phyloP scores from a whole-genome alignment of 306 rosid genomes.

The Psophocarpus tetragonolobus region DNA sequence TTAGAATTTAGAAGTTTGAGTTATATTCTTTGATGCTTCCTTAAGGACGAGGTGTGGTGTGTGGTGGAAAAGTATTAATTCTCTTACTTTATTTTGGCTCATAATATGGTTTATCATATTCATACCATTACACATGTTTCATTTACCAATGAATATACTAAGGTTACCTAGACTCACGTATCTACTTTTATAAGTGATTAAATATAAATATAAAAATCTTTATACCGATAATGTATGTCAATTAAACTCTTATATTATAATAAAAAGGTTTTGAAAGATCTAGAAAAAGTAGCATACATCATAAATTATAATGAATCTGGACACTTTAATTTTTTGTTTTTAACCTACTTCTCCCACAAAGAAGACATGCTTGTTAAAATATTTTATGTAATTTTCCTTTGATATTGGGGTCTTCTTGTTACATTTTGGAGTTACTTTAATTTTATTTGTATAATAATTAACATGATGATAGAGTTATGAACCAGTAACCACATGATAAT shows the following conservation, averaged over 20 bases:
- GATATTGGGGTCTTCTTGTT: neutral
- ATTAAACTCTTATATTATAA: neutral
- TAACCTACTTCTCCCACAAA: neutral
- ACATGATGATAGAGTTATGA: neutral
- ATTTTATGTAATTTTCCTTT: neutral
- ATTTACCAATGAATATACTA: neutral
- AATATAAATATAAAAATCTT: no score
- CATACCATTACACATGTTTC: neutral
- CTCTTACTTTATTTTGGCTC: conserved; percentile 21
- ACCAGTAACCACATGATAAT: neutral
- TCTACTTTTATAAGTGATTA: no score
- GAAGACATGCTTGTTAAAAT: neutral
- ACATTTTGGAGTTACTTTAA: neutral
- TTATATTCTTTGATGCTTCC: conserved; percentile 53
- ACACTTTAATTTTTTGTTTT: no score
- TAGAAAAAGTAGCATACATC: neutral
- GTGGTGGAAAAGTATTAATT: conserved; percentile 42
- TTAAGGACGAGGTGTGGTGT: conserved; percentile 34
- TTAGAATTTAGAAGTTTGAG: conserved; percentile 26
- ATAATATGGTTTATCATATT: neutral
- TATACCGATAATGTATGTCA: no score
- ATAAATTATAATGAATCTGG: neutral
- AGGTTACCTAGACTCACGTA: neutral
- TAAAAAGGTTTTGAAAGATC: neutral
- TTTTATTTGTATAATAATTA: neutral